A percentile compares a stretch with the other conserved stretches of the same genome.
phyloP scores from a whole-genome alignment of 2,329 filamentous ascomycete species.

The Alternaria brassicicola region DNA sequence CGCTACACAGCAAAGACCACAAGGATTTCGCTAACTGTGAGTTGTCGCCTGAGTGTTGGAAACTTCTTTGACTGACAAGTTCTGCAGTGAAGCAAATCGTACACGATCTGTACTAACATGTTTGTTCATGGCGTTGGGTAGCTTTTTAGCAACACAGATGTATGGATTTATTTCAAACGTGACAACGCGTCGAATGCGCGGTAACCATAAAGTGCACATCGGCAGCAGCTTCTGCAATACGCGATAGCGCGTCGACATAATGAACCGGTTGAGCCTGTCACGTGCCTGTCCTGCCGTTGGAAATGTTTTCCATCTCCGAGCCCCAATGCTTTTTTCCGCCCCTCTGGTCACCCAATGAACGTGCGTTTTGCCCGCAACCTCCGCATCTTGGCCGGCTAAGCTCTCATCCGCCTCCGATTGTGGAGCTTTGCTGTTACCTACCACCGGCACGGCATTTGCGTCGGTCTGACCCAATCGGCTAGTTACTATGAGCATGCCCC shows the following conservation, averaged over 20 bases:
- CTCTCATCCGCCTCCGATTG: conserved; percentile 31
- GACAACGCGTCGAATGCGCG: neutral
- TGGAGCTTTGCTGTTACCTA: conserved; percentile 38
- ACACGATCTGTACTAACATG: conserved; percentile 36
- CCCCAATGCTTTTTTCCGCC: conserved; percentile 17
- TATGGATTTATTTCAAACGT: neutral
- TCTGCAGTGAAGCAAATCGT: conserved; percentile 43
- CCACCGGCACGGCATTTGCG: conserved; percentile 41
- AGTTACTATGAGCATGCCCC: conserved; percentile 28
- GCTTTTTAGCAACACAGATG: neutral
- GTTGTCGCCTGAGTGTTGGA: neutral
- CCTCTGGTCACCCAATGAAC: conserved; percentile 16
- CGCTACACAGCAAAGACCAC: conserved; percentile 46
- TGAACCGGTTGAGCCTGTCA: neutral
- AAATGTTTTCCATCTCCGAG: conserved; percentile 29
- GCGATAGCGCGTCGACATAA: conserved; percentile 8
- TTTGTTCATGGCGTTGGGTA: neutral
- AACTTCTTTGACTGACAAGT: conserved; percentile 9
- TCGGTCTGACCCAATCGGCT: conserved; percentile 36
- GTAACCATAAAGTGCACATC: neutral
- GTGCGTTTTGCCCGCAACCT: conserved; percentile 18
- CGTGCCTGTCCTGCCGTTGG: conserved; percentile 14
- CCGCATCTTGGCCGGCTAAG: conserved; percentile 30
- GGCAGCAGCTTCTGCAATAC: neutral
- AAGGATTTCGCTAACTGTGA: conserved; percentile 45